Percentiles rank a stretch among this genome's conserved stretches.
Conservation (phyloP, 1,284 basidiomycete genomes). For the Tylopilus sp. region DNA sequence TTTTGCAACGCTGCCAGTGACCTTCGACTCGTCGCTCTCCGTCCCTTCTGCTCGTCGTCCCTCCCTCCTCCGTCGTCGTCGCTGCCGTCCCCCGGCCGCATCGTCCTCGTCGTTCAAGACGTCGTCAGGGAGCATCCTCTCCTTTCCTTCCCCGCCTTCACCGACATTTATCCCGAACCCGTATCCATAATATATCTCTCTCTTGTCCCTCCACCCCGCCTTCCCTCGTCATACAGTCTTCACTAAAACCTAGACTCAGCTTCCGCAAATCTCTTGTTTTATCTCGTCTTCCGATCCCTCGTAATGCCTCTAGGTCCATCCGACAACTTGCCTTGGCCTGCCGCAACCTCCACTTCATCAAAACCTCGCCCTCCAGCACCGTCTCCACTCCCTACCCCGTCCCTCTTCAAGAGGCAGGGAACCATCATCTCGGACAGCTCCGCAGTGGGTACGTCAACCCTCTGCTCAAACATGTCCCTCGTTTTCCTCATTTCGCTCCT, state of each 20-base stretch:
- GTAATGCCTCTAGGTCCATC: conserved; percentile 36
- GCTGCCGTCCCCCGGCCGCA: conserved; percentile 18
- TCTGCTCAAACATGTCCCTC: conserved; percentile 11
- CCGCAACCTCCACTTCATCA: conserved; percentile 34
- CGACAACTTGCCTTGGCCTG: conserved; percentile 38
- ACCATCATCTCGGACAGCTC: conserved; percentile 38
- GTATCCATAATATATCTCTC: conserved; percentile 24
- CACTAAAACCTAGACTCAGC: conserved; percentile 21
- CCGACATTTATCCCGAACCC: conserved; percentile 7
- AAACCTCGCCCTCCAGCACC: conserved; percentile 17
- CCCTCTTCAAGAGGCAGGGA: conserved; percentile 22
- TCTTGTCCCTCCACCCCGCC: conserved; percentile 6
- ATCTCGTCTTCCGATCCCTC: conserved; percentile 20
- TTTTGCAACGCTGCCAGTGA: conserved; percentile 34
- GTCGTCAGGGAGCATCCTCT: conserved; percentile 16
- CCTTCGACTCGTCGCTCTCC: conserved; percentile 30
- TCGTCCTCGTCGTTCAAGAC: conserved; percentile 25
- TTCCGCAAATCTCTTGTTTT: conserved; percentile 22
- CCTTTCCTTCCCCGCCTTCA: conserved; percentile 16
- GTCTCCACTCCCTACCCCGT: conserved; percentile 12
- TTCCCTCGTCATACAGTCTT: conserved; percentile 8
- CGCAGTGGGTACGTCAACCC: conserved; percentile 40
- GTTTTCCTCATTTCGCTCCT: conserved; percentile 10
- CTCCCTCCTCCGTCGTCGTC: conserved; percentile 18
- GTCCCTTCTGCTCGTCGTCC: conserved; percentile 26